Evolutionary conservation across 208 protist genomes (phyloP).

Genomic region (Trypanosoma avium): DNA sequence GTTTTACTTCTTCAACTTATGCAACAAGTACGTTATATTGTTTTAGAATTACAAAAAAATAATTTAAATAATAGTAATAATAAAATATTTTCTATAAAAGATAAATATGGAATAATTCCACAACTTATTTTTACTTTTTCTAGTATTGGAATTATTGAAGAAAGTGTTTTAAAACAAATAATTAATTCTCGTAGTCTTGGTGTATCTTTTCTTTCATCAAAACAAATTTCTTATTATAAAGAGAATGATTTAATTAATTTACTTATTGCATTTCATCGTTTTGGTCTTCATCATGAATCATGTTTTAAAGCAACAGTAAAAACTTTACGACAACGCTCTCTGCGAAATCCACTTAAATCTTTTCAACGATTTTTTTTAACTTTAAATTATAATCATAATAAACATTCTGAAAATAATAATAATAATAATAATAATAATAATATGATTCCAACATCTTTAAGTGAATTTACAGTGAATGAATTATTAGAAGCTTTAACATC

Average conservation of each 20-base stretch:
- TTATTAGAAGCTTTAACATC: constrained; percentile 35
- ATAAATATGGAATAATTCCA: constrained; percentile 11
- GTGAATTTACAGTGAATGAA: constrained; percentile 17
- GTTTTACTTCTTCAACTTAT: constrained; percentile 56
- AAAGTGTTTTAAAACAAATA: constrained; percentile 43
- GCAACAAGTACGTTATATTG: constrained; percentile 44
- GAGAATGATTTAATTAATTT: constrained; percentile 45
- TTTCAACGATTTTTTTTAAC: not conserved
- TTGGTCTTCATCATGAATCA: constrained; percentile 60
- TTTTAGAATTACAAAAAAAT: constrained; percentile 8
- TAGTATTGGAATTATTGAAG: constrained; percentile 53
- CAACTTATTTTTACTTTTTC: constrained; percentile 56
- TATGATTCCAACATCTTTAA: not conserved
- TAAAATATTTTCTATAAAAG: not conserved
- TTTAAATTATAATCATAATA: too few species aligned
- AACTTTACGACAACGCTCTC: constrained; percentile 20
- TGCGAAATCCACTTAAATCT: constrained; percentile 15
- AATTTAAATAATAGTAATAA: not conserved
- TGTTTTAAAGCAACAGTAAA: constrained; percentile 35
- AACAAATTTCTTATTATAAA: constrained; percentile 38
- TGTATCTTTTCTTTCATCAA: not conserved
- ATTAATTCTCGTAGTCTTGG: constrained; percentile 7
- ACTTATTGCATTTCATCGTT: constrained; percentile 64
- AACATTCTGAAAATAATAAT: too few species aligned
- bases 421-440: not conserved